phyloP scores from a whole-genome alignment of 2,329 filamentous ascomycete genomes.

The Pezicula carpinea region DNA sequence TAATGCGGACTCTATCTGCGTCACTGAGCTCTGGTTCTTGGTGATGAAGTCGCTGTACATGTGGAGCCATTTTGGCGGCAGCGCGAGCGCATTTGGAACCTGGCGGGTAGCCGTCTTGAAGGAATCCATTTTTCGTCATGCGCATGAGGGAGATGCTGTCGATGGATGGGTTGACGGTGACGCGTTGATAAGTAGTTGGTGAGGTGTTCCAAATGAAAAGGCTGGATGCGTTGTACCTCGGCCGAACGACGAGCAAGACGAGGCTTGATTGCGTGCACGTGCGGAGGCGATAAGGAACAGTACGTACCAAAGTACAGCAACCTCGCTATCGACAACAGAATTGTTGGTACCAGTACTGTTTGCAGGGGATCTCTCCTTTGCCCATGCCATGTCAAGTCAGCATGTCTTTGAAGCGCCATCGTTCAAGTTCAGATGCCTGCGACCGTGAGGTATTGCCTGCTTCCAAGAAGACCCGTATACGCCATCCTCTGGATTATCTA shows the following conservation, averaged over 20 bases:
- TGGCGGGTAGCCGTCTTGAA: conserved; percentile 10
- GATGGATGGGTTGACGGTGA: not conserved
- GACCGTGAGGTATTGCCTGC: conserved; percentile 1
- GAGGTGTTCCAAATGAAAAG: not conserved
- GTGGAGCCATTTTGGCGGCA: conserved; percentile 61
- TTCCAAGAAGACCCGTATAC: conserved; percentile 16
- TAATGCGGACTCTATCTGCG: conserved; percentile 90
- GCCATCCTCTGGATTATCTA: conserved; percentile 51
- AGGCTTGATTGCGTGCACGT: too few relatives aligned
- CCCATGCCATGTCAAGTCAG: not conserved
- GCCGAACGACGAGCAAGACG: too few relatives aligned
- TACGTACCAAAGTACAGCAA: too few relatives aligned
- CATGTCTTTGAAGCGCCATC: conserved; percentile 4
- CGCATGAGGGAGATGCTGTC: not conserved
- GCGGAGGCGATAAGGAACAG: too few relatives aligned
- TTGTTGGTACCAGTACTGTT: too few relatives aligned
- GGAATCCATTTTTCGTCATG: conserved; percentile 3
- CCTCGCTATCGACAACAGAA: too few relatives aligned
- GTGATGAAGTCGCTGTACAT: conserved; percentile 88
- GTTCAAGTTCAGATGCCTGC: conserved; percentile 1
- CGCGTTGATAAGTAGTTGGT: not conserved
- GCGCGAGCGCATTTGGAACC: conserved; percentile 44
- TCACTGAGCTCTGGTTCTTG: conserved; percentile 89
- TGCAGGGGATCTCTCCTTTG: too few relatives aligned
- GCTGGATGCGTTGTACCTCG: too few relatives aligned